These are phyloP conservation scores for Pseudomonodictys pantanalensis DNA, from an alignment of 495 filamentous ascomycete species.

Conservation along the genomic window DNA sequence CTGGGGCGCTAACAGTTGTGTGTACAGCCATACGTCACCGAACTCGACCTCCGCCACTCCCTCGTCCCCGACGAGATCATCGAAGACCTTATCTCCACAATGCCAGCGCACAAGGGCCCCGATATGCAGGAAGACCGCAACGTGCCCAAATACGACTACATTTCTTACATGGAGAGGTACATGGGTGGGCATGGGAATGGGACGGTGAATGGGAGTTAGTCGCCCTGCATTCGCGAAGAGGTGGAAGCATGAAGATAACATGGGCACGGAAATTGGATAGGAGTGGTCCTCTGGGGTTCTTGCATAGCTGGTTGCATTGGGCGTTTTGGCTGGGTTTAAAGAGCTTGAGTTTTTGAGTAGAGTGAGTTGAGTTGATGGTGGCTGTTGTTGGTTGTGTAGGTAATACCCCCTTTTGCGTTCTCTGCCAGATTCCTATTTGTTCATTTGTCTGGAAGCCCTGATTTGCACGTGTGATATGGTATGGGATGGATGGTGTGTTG, in stretches of 20 bases:
- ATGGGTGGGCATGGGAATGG: conserved; percentile 37
- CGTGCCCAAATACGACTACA: conserved; percentile 81
- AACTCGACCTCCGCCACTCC: conserved; percentile 90
- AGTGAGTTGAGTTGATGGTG: too few species aligned
- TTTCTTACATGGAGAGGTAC: conserved; percentile 86
- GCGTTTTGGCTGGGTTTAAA: too few species aligned
- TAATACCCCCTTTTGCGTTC: too few species aligned
- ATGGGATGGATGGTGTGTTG: too few species aligned
- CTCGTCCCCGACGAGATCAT: conserved; percentile 94
- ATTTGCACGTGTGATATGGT: too few species aligned
- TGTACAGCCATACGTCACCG: conserved; percentile 82
- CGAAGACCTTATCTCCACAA: conserved; percentile 81
- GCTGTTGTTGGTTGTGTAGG: too few species aligned
- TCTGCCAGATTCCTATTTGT: too few species aligned
- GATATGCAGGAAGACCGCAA: conserved; percentile 76
- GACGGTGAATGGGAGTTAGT: conserved; percentile 15
- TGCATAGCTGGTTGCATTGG: background rate
- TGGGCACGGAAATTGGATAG: too few species aligned
- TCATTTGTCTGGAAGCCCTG: too few species aligned
- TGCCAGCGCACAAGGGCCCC: conserved; percentile 76
- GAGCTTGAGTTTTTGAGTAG: too few species aligned
- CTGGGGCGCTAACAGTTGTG: conserved; percentile 18
- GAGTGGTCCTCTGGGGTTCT: background rate
- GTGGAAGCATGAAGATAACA: too few species aligned
- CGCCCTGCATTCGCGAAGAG: background rate